Base-by-base conservation (phyloP, 257 asterid genomes). In the Datura wrightii region DNA sequence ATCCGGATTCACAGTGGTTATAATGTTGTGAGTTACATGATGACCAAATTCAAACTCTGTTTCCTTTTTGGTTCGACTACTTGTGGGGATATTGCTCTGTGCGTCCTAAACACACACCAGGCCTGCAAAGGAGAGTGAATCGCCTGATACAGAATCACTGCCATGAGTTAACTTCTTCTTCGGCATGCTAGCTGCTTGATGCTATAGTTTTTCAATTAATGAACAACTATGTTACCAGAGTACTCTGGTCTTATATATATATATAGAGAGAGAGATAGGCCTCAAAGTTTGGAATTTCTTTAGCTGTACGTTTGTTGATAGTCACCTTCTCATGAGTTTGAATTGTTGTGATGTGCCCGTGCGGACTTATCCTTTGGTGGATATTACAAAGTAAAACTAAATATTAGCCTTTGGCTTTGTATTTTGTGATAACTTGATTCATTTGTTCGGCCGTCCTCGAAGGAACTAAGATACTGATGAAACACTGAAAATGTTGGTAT, bases 121-220 rank as follows among this genome's bases (percentile, higher is more conserved):
- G 86, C 91, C 85, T 37, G 92, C 69, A 41, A 92, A 93, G 84
- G 95, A 91, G 86, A 92, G 92, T 0, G 96, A 92, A 60, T 90
- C 90, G 10, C 79, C 84, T 1, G 96, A 92, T 74, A 90, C 55
- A 37, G 76, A 56, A 85, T 92, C 95, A 16, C 85, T 88, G 3
- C 85, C 84, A 36, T 79, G 89, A 80, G 86, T 86, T 0, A 78
- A 79, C 87, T 83, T 88, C 85, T 88, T 92, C 74, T 88, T 83
- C 41, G 85, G 53, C 86, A 85, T 87, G 81, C 9, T 24, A 24
- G 31, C 31, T 89, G 85, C 72, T n/a, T 63, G 55, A 18, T 14
- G 31, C 31, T 24, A 59, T 58, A 2, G 83, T 16, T 69, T 37
- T 39, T 65, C 71, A 56, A 1, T 79, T 60, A 15, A 53, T 59